Evolutionary conservation across 106 monocot genomes (phyloP).

Genomic region (Iris macrosiphon): DNA sequence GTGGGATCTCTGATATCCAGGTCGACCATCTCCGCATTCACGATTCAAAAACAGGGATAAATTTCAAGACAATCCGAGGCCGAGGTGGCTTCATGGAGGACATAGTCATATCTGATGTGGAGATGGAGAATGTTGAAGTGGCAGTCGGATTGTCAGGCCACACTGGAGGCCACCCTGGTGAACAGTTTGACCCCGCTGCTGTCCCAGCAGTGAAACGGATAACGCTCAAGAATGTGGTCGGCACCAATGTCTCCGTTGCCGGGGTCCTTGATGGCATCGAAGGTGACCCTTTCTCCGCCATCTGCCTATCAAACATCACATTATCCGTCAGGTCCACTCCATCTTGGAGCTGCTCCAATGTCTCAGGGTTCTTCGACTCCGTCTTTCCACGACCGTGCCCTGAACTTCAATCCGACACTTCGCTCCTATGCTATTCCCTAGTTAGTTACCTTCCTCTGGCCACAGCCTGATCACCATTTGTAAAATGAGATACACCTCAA

Average conservation of each 20-base stretch:
- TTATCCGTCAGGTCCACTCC: conserved; percentile 24
- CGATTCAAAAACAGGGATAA: conserved; percentile 48
- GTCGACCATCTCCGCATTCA: conserved; percentile 31
- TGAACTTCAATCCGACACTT: conserved; percentile 42
- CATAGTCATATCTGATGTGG: conserved; percentile 42
- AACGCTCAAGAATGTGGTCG: conserved; percentile 57
- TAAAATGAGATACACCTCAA: neutral
- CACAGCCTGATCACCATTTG: conserved; percentile 4
- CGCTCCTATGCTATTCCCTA: conserved; percentile 43
- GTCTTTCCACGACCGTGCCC: conserved; percentile 72
- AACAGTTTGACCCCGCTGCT: conserved; percentile 36
- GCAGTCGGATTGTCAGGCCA: conserved; percentile 60
- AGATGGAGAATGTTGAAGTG: conserved; percentile 43
- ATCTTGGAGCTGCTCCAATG: conserved; percentile 68
- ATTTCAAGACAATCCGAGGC: conserved; percentile 61
- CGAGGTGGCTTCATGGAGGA: conserved; percentile 68
- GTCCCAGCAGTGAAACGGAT: conserved; percentile 48
- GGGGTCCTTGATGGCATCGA: conserved; percentile 59
- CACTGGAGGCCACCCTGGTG: conserved; percentile 55
- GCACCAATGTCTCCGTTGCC: conserved; percentile 38
- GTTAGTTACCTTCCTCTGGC: conserved; percentile 21
- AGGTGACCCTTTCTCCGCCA: conserved; percentile 46
- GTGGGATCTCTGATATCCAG: conserved; percentile 60
- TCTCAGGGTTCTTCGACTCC: conserved; percentile 55
- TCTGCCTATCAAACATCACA: conserved; percentile 64